Conservation (phyloP, 768 basidiomycete genomes). For the Xerocomellus amylosporus region DNA sequence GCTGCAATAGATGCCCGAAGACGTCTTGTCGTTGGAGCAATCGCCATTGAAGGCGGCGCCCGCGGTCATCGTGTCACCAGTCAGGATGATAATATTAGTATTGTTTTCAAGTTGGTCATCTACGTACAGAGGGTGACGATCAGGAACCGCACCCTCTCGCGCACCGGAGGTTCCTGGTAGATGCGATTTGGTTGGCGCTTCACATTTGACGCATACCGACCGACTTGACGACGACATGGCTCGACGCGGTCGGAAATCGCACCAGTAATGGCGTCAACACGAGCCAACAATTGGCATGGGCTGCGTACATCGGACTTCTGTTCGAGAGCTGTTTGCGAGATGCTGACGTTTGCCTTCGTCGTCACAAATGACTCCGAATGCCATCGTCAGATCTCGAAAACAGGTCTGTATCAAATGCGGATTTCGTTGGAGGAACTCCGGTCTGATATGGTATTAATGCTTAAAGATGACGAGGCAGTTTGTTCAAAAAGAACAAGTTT, state of each 20-base stretch:
- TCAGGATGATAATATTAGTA: no score
- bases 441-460: constrained; percentile 43
- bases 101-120: no score
- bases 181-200: constrained; percentile 56
- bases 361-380: constrained; percentile 48
- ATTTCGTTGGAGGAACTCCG: constrained; percentile 48
- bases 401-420: constrained; percentile 43
- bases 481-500: constrained; percentile 3
- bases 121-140: constrained; percentile 30
- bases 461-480: constrained; percentile 17
- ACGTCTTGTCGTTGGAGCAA: no score
- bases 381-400: constrained; percentile 50
- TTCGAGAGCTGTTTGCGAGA: constrained; percentile 46
- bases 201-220: constrained; percentile 50
- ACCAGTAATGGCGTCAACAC: constrained; percentile 14
- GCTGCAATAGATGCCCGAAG: no score
- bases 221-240: constrained; percentile 42
- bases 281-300: constrained; percentile 44
- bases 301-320: constrained; percentile 44
- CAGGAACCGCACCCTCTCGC: constrained; percentile 54
- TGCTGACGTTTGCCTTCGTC: constrained; percentile 42
- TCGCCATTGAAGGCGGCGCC: no score
- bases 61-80: no score
- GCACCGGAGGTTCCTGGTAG: constrained; percentile 57
- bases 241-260: constrained; percentile 32